Evolutionary conservation across 2,329 filamentous ascomycete genomes (phyloP), one percentile per base, ranked within the genome.

Genomic region (Apiospora aurea): DNA sequence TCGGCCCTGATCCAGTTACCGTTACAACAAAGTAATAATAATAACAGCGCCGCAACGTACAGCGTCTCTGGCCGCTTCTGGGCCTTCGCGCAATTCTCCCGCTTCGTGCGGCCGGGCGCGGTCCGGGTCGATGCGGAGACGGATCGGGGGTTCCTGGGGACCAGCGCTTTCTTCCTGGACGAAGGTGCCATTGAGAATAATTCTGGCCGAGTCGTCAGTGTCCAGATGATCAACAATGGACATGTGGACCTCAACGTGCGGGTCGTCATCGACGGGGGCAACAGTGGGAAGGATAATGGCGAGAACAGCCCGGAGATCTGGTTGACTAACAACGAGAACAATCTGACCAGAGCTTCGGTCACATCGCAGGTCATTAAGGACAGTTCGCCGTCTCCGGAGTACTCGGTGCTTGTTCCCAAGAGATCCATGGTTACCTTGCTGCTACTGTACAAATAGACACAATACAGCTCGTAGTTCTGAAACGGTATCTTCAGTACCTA

Each of bases 131-230:
- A 69, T 18, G 21, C 34, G 18, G 47, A 38, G 46, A 53, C 46
- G 21, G 47, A 57, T 26, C 29, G 14, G 47, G 47, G 29, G 14
- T 69, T 69, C 24, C 6, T 69, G 29, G 47, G 68, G 16, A 43
- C 68, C 13, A 69, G 68, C 47, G 68, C 68, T 14, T 69, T 69
- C 68, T 10, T 44, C 29, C 21, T 41, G 46, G 18, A 57, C 2
- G 80, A 83, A 46, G 81, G 79, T 0, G 75, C 72, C 11, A 18
- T 4, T n/a, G 53, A 5, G 1, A 18, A 21, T 21, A 8, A 11
- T 10, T 16, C 34, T 13, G 61, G 61, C 7, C 67, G 26, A 4
- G n/a, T 34, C 10, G 21, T 44, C 21, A 18, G 14, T 21, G 34
- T 69, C 4, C 68, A 69, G 21, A 47, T 69, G 34, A 44, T 69